phyloP scores from a whole-genome alignment of 306 rosid genomes.

The Mimosa pudica region DNA sequence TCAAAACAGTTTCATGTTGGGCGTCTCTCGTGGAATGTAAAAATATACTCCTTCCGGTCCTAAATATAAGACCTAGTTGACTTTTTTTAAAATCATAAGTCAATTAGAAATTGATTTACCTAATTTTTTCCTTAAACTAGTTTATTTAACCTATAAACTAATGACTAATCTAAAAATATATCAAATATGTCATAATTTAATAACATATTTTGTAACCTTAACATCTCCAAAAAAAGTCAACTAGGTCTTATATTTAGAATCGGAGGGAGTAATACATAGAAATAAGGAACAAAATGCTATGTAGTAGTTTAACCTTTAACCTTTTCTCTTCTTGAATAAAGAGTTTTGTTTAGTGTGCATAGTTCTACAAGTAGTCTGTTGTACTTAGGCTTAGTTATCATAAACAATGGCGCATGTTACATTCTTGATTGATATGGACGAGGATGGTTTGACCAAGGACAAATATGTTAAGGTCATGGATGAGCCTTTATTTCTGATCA shows the following conservation, averaged over 20 bases:
- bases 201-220: too few relatives aligned
- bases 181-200: too few relatives aligned
- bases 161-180: too few relatives aligned
- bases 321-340: background rate
- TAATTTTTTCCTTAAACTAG: too few relatives aligned
- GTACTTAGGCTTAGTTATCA: background rate
- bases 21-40: constrained; percentile 1
- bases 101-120: too few relatives aligned
- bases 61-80: too few relatives aligned
- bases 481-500: constrained; percentile 19
- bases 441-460: background rate
- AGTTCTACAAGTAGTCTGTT: constrained; percentile 17
- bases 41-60: background rate
- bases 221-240: too few relatives aligned
- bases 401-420: constrained; percentile 10
- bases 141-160: too few relatives aligned
- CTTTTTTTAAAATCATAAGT: too few relatives aligned
- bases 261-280: background rate
- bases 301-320: background rate
- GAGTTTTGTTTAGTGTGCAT: constrained; percentile 2
- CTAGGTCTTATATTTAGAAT: too few relatives aligned
- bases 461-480: background rate
- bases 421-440: constrained; percentile 23
- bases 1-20: constrained; percentile 3
- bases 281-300: background rate